Evolutionary conservation across 2,329 filamentous ascomycete genomes (phyloP).

Genomic region (Colletotrichum sp.): DNA sequence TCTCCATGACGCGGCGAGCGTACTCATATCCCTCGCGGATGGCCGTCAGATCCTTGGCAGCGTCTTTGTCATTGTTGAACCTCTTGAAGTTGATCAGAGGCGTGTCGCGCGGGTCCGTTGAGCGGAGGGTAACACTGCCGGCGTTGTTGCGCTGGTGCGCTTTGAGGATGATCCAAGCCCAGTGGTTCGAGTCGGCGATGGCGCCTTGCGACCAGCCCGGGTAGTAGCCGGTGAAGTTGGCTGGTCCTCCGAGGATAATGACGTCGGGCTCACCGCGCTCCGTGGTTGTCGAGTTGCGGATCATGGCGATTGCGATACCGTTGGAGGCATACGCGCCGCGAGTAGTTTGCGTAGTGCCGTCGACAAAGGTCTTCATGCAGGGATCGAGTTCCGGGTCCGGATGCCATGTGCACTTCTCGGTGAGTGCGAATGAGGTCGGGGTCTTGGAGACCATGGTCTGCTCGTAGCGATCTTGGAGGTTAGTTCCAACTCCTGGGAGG

Average conservation of each 20-base stretch:
- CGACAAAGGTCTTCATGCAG: background rate
- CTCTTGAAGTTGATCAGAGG: background rate
- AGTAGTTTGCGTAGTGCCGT: background rate
- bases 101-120: background rate
- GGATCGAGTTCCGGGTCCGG: background rate
- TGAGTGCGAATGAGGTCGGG: background rate
- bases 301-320: background rate
- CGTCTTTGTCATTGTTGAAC: background rate
- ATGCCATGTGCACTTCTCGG: background rate
- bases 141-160: background rate
- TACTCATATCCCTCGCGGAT: background rate
- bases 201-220: background rate
- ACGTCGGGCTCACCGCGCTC: background rate
- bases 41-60: background rate
- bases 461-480: background rate
- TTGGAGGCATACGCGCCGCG: background rate
- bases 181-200: background rate
- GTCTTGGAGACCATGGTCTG: background rate
- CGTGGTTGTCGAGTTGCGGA: background rate
- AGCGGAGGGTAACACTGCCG: background rate
- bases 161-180: background rate
- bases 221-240: background rate
- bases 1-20: background rate
- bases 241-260: background rate
- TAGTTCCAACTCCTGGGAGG: background rate